These are phyloP conservation scores for Capniomyces stellatus DNA, from an alignment of 371 early-diverging fungal genomes.

Conservation along the genomic window DNA sequence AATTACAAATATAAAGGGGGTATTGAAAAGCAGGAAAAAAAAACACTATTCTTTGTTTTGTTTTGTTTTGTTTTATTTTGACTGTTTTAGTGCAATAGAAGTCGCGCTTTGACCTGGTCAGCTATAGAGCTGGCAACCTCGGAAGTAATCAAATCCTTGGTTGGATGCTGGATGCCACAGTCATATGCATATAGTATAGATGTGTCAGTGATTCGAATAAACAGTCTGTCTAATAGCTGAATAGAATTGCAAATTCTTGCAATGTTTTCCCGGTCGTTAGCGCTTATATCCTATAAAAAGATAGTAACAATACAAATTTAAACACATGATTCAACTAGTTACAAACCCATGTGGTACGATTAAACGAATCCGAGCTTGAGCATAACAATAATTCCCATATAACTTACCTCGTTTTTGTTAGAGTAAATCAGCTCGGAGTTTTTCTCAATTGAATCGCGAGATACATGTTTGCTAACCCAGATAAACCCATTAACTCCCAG, in stretches of 20 bases:
- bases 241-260: conserved; percentile 79
- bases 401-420: conserved; percentile 43
- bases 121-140: conserved; percentile 30
- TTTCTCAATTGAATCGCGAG: conserved; percentile 35
- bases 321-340: too few relatives aligned
- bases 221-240: conserved; percentile 47
- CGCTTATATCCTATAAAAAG: not conserved
- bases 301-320: too few relatives aligned
- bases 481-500: conserved; percentile 95
- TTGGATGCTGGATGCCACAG: conserved; percentile 28
- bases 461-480: conserved; percentile 73
- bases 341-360: too few relatives aligned
- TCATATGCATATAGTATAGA: conserved; percentile 75
- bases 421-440: conserved; percentile 58
- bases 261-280: conserved; percentile 50
- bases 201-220: conserved; percentile 65
- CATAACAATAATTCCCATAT: too few relatives aligned
- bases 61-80: not conserved
- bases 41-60: too few relatives aligned
- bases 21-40: too few relatives aligned
- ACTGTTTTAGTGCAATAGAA: conserved; percentile 10
- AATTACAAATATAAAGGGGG: too few relatives aligned
- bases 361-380: too few relatives aligned
- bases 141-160: conserved; percentile 39
- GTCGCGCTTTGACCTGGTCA: conserved; percentile 12